These are phyloP conservation scores for Coemansia furcata DNA, from an alignment of 192 early-diverging fungal genomes.

Conservation along the genomic window DNA sequence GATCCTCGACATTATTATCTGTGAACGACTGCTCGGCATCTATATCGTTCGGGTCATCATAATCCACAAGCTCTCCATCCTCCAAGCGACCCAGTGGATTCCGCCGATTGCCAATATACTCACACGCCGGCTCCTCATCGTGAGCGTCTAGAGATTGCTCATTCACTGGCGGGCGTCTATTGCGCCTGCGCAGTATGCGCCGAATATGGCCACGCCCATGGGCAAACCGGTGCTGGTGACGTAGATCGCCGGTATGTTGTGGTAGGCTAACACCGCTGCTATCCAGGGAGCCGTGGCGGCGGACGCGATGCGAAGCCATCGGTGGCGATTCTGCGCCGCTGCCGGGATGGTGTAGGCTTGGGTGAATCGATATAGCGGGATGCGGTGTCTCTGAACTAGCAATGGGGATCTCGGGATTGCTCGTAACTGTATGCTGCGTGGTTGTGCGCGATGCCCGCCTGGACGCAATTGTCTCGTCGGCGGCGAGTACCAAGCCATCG, in stretches of 20 bases:
- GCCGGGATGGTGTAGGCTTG: slow-evolving; percentile 10
- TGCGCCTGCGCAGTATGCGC: slow-evolving; percentile 26
- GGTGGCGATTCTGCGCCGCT: not conserved
- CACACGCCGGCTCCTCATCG: slow-evolving; percentile 16
- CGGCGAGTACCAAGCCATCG: slow-evolving; percentile 33
- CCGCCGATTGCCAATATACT: slow-evolving; percentile 41
- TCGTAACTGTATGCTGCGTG: slow-evolving; percentile 14
- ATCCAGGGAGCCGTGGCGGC: not conserved
- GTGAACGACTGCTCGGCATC: slow-evolving; percentile 39
- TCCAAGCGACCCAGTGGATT: slow-evolving; percentile 46
- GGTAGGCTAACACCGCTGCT: not conserved
- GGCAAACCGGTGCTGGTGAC: slow-evolving; percentile 5
- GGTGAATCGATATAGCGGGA: slow-evolving; percentile 14
- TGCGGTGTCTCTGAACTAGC: not conserved
- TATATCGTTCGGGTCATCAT: slow-evolving; percentile 43
- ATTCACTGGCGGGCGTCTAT: not conserved
- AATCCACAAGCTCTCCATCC: slow-evolving; percentile 50
- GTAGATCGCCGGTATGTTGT: not conserved
- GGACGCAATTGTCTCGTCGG: slow-evolving; percentile 23
- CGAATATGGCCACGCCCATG: slow-evolving; percentile 8
- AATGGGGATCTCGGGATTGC: slow-evolving; percentile 19
- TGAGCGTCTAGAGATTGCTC: not conserved
- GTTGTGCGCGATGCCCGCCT: slow-evolving; percentile 14
- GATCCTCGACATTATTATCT: slow-evolving; percentile 46
- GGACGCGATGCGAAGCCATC: not conserved